Evolutionary conservation across 805 yeast genomes (phyloP).

Genomic region (Starmerella tilneyi): DNA sequence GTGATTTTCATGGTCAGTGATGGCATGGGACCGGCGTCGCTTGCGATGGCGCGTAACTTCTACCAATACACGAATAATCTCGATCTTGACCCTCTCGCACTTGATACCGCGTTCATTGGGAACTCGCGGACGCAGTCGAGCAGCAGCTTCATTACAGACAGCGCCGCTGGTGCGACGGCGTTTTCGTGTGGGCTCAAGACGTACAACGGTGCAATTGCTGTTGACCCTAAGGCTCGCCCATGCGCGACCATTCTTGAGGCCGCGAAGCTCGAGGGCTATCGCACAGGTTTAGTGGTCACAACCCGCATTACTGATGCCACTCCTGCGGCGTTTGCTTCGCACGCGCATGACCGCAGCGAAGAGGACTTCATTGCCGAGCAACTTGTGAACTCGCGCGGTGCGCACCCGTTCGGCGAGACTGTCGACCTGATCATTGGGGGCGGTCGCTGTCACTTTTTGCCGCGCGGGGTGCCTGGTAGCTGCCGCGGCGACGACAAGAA

Average conservation of each 20-base stretch:
- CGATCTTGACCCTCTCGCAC: conserved; percentile 43
- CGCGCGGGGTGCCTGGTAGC: conserved; percentile 42
- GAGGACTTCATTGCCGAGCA: conserved; percentile 83
- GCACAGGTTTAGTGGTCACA: conserved; percentile 85
- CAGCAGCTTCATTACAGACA: conserved; percentile 72
- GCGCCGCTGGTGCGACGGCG: conserved; percentile 97
- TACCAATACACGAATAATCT: conserved; percentile 45
- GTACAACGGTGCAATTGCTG: conserved; percentile 90
- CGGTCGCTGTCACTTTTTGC: conserved; percentile 62
- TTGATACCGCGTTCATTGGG: conserved; percentile 70
- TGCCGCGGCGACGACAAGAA: conserved; percentile 64
- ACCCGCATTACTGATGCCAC: conserved; percentile 92
- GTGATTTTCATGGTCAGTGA: conserved; percentile 83
- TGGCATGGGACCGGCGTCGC: conserved; percentile 90
- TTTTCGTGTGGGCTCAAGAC: conserved; percentile 75
- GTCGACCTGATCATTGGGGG: conserved; percentile 91
- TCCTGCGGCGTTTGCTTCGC: conserved; percentile 81
- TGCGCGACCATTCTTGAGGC: conserved; percentile 87
- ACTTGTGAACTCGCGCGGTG: conserved; percentile 51
- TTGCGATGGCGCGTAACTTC: conserved; percentile 69
- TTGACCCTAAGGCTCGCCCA: conserved; percentile 53
- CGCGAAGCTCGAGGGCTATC: conserved; percentile 65
- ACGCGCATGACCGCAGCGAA: conserved; percentile 61
- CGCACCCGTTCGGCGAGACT: conserved; percentile 67
- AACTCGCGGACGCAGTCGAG: conserved; percentile 75